These are phyloP conservation scores for Teunomyces tritomae DNA, from an alignment of 805 yeast species.

Conservation along the genomic window DNA sequence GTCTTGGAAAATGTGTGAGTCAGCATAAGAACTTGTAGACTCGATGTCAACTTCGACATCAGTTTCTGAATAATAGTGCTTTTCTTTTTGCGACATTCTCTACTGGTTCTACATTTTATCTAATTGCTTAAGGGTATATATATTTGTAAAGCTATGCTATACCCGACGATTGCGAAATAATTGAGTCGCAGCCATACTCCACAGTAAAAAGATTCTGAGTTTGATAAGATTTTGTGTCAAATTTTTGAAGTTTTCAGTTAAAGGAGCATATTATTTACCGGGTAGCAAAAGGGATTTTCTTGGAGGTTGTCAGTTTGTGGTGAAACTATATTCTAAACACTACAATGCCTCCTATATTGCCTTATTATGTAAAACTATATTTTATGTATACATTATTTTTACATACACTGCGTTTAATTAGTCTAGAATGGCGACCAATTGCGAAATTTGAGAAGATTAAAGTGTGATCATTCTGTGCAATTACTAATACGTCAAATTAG, in stretches of 20 bases:
- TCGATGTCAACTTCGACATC: conserved; percentile 3
- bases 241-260: too few species aligned
- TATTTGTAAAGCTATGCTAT: too few species aligned
- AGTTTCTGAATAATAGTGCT: not conserved
- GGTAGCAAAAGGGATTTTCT: not conserved
- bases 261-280: too few species aligned
- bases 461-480: too few species aligned
- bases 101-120: not conserved
- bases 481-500: too few species aligned
- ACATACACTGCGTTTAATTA: not conserved
- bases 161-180: not conserved
- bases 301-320: not conserved
- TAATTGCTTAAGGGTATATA: too few species aligned
- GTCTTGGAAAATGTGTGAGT: conserved; percentile 30
- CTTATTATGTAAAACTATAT: not conserved
- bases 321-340: not conserved
- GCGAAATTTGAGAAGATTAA: not conserved
- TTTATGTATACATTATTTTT: not conserved
- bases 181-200: not conserved
- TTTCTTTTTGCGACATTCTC: not conserved
- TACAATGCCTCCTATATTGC: too few species aligned
- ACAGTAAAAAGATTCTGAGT: not conserved
- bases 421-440: not conserved
- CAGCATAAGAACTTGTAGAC: conserved; percentile 4
- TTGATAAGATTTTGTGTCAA: not conserved